A percentile compares a stretch with the other conserved stretches of the same genome.
phyloP scores from a whole-genome alignment of 75 land plant species.

The Chamaecyparis obtusa region DNA sequence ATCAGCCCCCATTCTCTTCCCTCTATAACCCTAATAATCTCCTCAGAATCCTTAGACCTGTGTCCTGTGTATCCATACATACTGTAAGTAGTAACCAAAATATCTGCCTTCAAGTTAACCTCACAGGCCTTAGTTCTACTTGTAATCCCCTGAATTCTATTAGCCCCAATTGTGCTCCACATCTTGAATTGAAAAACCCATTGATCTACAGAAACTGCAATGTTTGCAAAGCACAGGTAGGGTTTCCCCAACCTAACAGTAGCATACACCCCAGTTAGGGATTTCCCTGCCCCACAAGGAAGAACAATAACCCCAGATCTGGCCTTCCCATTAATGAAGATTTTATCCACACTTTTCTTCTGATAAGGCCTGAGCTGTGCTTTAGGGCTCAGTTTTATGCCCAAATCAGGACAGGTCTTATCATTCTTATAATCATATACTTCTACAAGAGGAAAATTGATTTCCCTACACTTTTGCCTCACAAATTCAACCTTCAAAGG shows the following conservation, averaged over 20 bases:
- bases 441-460: constrained; percentile 18
- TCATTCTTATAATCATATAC: constrained; percentile 22
- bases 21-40: constrained; percentile 11
- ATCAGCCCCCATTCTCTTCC: constrained; percentile 21
- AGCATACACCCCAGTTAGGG: constrained; percentile 22
- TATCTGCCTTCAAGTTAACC: constrained; percentile 11
- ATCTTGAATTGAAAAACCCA: constrained; percentile 22
- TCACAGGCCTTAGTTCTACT: constrained; percentile 17
- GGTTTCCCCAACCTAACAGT: constrained; percentile 16
- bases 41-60: constrained; percentile 27
- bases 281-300: constrained; percentile 27
- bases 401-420: constrained; percentile 5
- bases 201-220: constrained; percentile 17
- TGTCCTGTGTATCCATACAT: constrained; percentile 22
- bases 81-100: constrained; percentile 24
- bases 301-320: constrained; percentile 25
- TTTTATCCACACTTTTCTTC: constrained; percentile 22
- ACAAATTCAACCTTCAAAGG: constrained; percentile 6
- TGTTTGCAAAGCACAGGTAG: constrained; percentile 24
- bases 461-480: constrained; percentile 19
- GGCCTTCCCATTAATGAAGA: constrained; percentile 20
- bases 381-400: constrained; percentile 18
- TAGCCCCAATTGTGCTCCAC: constrained; percentile 18
- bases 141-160: constrained; percentile 13
- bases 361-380: constrained; percentile 23